A percentile compares a stretch with the other conserved stretches of the same genome.
Evolutionary conservation across 139 green algal species (phyloP).

Genomic region (Chlorella sorokiniana): DNA sequence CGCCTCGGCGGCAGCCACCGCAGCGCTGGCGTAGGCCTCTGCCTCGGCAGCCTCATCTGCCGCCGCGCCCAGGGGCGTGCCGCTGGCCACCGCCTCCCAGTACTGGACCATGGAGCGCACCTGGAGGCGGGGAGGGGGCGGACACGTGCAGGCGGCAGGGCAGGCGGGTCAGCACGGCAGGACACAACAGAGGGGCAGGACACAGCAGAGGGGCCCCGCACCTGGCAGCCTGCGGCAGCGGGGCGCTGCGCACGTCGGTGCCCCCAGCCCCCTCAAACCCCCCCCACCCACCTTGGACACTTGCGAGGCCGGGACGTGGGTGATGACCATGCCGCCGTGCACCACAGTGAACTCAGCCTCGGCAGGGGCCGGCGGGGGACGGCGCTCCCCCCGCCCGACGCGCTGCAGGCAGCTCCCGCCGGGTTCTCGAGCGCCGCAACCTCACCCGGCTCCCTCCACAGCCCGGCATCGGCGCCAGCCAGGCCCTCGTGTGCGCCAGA

Average conservation of each 20-base stretch:
- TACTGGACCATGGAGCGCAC: conserved; percentile 41
- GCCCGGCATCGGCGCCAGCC: background rate
- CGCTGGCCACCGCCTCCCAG: conserved; percentile 37
- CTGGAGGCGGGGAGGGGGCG: background rate
- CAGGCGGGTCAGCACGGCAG: background rate
- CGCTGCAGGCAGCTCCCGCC: no score
- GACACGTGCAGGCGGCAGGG: background rate
- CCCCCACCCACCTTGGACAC: conserved; percentile 21
- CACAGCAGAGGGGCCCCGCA: no score
- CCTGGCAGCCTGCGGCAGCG: background rate
- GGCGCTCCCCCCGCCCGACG: no score
- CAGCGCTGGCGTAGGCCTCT: conserved; percentile 6
- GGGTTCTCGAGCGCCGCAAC: no score
- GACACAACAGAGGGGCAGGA: background rate
- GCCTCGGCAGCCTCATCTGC: conserved; percentile 1
- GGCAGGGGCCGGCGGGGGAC: no score
- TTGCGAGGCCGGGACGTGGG: conserved; percentile 29
- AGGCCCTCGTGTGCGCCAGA: background rate
- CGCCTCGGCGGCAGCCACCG: conserved; percentile 23
- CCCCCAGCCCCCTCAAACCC: background rate
- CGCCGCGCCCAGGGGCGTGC: background rate
- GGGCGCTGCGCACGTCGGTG: no score
- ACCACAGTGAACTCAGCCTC: conserved; percentile 28
- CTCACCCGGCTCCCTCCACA: background rate
- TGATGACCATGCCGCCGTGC: conserved; percentile 37